Percentiles rank a stretch among this genome's conserved stretches.
Conservation (phyloP, 2,329 filamentous ascomycete genomes). For the Trichoderma sp. region DNA sequence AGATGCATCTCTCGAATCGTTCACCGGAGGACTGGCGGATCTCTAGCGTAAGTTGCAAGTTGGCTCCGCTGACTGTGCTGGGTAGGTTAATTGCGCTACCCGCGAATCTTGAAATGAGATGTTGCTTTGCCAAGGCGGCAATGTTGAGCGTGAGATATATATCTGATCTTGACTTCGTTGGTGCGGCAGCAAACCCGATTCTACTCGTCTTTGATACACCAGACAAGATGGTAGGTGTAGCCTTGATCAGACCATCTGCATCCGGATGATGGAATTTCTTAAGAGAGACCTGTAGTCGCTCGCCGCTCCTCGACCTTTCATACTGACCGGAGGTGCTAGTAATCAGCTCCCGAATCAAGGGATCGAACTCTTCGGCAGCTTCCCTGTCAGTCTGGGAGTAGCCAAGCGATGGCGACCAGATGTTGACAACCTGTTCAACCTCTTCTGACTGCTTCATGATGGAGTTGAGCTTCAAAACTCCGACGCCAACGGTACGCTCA, state of each 20-base stretch:
- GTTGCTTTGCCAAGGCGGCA: slow-evolving; percentile 74
- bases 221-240: slow-evolving; percentile 83
- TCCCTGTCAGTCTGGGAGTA: slow-evolving; percentile 52
- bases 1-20: slow-evolving; percentile 84
- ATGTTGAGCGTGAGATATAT: slow-evolving; percentile 88
- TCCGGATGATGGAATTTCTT: slow-evolving; percentile 76
- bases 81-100: slow-evolving; percentile 74
- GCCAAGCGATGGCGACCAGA: slow-evolving; percentile 67
- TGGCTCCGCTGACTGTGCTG: slow-evolving; percentile 60
- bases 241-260: slow-evolving; percentile 75
- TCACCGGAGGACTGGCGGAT: slow-evolving; percentile 76
- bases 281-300: slow-evolving; percentile 75
- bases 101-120: slow-evolving; percentile 60
- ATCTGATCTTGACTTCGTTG: slow-evolving; percentile 83
- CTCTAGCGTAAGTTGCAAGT: slow-evolving; percentile 85
- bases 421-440: slow-evolving; percentile 69
- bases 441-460: slow-evolving; percentile 71
- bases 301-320: slow-evolving; percentile 68
- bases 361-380: slow-evolving; percentile 66
- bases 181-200: slow-evolving; percentile 91
- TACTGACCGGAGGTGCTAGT: slow-evolving; percentile 71
- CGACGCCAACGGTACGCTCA: slow-evolving; percentile 68
- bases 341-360: slow-evolving; percentile 69
- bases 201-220: slow-evolving; percentile 78
- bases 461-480: slow-evolving; percentile 71